Conservation (phyloP, 2,329 filamentous ascomycete genomes). For the Aureobasidium melanogenum region DNA sequence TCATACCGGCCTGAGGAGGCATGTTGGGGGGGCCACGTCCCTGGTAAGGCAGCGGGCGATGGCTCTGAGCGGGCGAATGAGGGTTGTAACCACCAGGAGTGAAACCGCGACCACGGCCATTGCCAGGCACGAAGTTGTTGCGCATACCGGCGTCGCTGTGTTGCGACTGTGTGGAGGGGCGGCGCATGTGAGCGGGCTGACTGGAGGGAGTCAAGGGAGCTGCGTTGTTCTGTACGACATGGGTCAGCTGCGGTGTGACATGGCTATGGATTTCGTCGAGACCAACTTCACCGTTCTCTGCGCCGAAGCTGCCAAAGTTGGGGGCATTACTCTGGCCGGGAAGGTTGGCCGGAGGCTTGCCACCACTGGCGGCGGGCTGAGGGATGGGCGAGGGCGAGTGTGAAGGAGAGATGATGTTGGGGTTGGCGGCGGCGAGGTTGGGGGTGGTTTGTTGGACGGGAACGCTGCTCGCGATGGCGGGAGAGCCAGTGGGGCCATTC, state of each 20-base stretch:
- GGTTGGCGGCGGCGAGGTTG: conserved; percentile 50
- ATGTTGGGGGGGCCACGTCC: conserved; percentile 43
- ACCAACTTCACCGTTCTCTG: conserved; percentile 57
- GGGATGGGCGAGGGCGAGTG: conserved; percentile 91
- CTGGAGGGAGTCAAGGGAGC: conserved; percentile 48
- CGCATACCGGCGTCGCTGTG: conserved; percentile 58
- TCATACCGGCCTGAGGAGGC: conserved; percentile 36
- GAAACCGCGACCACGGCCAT: conserved; percentile 43
- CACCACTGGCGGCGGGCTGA: conserved; percentile 75
- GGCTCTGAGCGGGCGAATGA: conserved; percentile 46
- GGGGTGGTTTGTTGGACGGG: conserved; percentile 53
- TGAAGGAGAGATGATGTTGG: conserved; percentile 71
- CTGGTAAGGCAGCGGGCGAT: conserved; percentile 43
- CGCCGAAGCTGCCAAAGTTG: conserved; percentile 73
- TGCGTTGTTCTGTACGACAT: conserved; percentile 11
- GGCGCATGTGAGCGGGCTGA: conserved; percentile 70
- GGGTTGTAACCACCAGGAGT: conserved; percentile 42
- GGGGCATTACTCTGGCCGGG: conserved; percentile 62
- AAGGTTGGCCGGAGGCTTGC: conserved; percentile 67
- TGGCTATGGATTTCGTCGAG: conserved; percentile 44
- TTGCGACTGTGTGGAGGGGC: conserved; percentile 76
- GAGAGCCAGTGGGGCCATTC: conserved; percentile 49
- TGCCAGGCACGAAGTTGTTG: conserved; percentile 32
- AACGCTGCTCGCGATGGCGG: conserved; percentile 56
- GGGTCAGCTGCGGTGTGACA: conserved; percentile 1